Conservation (phyloP, 2,329 filamentous ascomycete genomes). For the Ceratocystis lukuohia region DNA sequence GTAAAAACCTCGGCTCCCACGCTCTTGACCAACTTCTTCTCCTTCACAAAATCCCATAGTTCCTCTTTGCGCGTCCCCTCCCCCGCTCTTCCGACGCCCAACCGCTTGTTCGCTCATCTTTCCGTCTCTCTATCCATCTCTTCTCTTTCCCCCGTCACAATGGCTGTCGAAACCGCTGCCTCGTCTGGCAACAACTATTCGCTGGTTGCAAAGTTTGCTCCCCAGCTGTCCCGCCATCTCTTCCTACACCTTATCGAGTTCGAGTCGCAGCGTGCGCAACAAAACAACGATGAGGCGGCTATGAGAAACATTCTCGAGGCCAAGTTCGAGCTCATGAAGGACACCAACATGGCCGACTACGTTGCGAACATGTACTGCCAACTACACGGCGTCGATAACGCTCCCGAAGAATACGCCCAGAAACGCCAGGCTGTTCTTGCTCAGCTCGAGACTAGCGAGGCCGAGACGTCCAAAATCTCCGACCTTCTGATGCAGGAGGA, state of each 20-base stretch:
- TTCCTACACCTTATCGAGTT: slow-evolving; percentile 96
- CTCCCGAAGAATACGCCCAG: slow-evolving; percentile 73
- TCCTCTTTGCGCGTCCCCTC: neutral
- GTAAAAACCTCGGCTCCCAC: slow-evolving; percentile 4
- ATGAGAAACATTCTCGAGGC: slow-evolving; percentile 62
- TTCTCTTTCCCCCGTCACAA: slow-evolving; percentile 1
- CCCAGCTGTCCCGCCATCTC: slow-evolving; percentile 86
- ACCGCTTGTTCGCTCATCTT: neutral
- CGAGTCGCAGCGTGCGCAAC: slow-evolving; percentile 66
- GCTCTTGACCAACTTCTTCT: slow-evolving; percentile 1
- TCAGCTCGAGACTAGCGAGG: slow-evolving; percentile 68
- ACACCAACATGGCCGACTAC: slow-evolving; percentile 98
- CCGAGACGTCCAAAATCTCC: slow-evolving; percentile 78
- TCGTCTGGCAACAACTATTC: slow-evolving; percentile 18
- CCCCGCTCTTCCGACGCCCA: neutral
- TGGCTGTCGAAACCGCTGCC: slow-evolving; percentile 19
- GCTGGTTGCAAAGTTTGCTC: slow-evolving; percentile 53
- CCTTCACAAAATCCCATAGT: neutral
- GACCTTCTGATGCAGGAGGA: slow-evolving; percentile 77
- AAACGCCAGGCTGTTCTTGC: slow-evolving; percentile 82
- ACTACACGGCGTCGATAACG: slow-evolving; percentile 63
- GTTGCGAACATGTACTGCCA: slow-evolving; percentile 85
- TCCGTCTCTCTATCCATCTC: neutral
- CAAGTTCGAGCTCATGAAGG: slow-evolving; percentile 74
- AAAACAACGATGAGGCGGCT: slow-evolving; percentile 46